phyloP scores from a whole-genome alignment of 192 early-diverging fungal species.

The Dissophora globulifera region DNA sequence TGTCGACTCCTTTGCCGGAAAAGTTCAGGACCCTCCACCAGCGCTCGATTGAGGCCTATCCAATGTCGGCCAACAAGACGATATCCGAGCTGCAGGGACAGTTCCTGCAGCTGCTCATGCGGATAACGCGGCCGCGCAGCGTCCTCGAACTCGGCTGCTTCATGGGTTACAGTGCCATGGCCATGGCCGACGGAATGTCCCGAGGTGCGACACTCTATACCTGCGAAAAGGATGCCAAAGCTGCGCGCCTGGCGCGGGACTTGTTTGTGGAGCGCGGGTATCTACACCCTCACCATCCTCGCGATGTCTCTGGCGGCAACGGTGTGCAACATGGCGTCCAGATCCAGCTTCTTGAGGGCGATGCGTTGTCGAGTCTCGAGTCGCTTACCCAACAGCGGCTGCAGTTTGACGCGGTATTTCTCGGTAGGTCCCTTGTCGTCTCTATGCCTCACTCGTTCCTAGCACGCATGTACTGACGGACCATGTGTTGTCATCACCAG shows the following conservation, averaged over 20 bases:
- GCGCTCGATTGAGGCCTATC: slow-evolving; percentile 4
- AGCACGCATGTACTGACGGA: too few species aligned
- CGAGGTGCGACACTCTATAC: slow-evolving; percentile 52
- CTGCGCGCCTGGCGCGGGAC: slow-evolving; percentile 56
- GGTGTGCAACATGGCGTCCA: slow-evolving; percentile 5
- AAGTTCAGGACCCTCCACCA: slow-evolving; percentile 20
- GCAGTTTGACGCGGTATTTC: slow-evolving; percentile 70
- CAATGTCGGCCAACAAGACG: slow-evolving; percentile 54
- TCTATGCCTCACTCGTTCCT: slow-evolving; percentile 5
- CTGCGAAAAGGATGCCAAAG: slow-evolving; percentile 65
- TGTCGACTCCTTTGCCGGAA: slow-evolving; percentile 22
- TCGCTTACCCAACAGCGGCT: slow-evolving; percentile 13
- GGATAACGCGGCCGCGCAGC: slow-evolving; percentile 56
- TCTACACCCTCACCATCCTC: too few species aligned
- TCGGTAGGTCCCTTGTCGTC: slow-evolving; percentile 42
- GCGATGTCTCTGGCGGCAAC: not conserved
- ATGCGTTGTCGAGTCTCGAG: slow-evolving; percentile 4
- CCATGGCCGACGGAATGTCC: slow-evolving; percentile 72
- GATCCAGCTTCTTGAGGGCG: slow-evolving; percentile 33
- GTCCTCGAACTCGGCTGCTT: slow-evolving; percentile 78
- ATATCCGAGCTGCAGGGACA: slow-evolving; percentile 61
- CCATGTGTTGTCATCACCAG: slow-evolving; percentile 48
- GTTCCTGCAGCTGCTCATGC: slow-evolving; percentile 60
- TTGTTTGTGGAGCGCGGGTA: slow-evolving; percentile 27
- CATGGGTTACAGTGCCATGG: slow-evolving; percentile 71